These are phyloP conservation scores for Diaporthe australafricana DNA, from an alignment of 2,329 filamentous ascomycete species.

Conservation along the genomic window DNA sequence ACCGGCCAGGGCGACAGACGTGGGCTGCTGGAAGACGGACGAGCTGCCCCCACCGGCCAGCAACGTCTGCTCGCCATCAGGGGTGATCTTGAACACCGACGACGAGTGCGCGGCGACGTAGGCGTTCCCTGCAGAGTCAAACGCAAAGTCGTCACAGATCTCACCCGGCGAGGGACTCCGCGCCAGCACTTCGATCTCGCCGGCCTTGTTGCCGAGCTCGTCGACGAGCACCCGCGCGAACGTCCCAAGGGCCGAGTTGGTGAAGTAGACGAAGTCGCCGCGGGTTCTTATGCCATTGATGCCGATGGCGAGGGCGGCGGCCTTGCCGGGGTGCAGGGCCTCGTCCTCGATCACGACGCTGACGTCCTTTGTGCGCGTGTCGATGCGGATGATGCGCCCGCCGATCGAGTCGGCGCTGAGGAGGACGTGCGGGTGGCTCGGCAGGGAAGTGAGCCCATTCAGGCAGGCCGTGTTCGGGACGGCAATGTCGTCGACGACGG, in stretches of 20 bases:
- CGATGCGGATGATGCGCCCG: slow-evolving; percentile 4
- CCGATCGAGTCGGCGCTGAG: not conserved
- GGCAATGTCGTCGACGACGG: not conserved
- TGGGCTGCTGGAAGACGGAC: not conserved
- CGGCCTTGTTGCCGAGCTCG: not conserved
- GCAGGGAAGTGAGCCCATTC: not conserved
- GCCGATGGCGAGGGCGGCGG: not conserved
- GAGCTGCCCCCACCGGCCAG: not conserved
- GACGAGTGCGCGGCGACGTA: not conserved
- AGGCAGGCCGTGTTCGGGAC: not conserved
- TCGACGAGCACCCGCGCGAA: not conserved
- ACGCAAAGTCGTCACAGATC: not conserved
- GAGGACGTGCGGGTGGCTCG: not conserved
- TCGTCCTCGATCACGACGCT: not conserved
- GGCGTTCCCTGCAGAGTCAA: not conserved
- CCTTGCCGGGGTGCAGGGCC: not conserved
- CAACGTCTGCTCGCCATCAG: not conserved
- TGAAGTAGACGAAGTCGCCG: not conserved
- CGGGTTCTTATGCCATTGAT: not conserved
- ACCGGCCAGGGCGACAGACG: not conserved
- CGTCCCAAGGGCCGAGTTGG: not conserved
- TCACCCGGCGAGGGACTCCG: not conserved
- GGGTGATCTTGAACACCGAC: not conserved
- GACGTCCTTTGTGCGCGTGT: slow-evolving; percentile 5
- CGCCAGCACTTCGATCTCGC: not conserved